Evolutionary conservation across 768 basidiomycete species (phyloP).

Genomic region (Pulveroboletus ravenelii): DNA sequence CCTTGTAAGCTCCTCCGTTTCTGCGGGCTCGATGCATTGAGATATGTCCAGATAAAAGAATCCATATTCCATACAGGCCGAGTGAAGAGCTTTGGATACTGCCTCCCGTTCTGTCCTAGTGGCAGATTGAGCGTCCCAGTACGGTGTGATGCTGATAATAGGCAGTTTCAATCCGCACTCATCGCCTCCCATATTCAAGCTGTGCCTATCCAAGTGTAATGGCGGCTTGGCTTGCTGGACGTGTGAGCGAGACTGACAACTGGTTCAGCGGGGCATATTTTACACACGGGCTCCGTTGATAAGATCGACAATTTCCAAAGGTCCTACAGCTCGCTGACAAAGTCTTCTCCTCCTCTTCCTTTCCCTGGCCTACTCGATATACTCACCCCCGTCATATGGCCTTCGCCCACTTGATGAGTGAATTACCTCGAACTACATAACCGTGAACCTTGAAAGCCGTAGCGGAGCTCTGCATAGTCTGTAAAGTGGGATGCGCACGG

Average conservation of each 20-base stretch:
- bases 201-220: not conserved
- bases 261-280: not conserved
- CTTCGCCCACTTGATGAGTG: not conserved
- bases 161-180: slow-evolving; percentile 42
- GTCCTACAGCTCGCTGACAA: not conserved
- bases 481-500: not conserved
- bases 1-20: slow-evolving; percentile 59
- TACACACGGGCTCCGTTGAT: slow-evolving; percentile 1
- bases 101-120: slow-evolving; percentile 37
- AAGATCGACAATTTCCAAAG: slow-evolving; percentile 15
- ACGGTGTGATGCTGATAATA: slow-evolving; percentile 69
- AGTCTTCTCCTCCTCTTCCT: not conserved
- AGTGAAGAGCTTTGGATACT: slow-evolving; percentile 55
- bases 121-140: slow-evolving; percentile 37
- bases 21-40: slow-evolving; percentile 47
- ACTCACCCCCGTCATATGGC: not conserved
- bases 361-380: not conserved
- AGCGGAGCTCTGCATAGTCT: not conserved
- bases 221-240: not conserved
- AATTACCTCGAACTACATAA: not conserved
- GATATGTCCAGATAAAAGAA: slow-evolving; percentile 87
- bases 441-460: not conserved
- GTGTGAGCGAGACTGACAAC: not conserved
- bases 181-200: slow-evolving; percentile 9
- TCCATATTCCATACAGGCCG: slow-evolving; percentile 72